Evolutionary conservation across 805 yeast genomes (phyloP).

Genomic region (Wickerhamiella azyma): DNA sequence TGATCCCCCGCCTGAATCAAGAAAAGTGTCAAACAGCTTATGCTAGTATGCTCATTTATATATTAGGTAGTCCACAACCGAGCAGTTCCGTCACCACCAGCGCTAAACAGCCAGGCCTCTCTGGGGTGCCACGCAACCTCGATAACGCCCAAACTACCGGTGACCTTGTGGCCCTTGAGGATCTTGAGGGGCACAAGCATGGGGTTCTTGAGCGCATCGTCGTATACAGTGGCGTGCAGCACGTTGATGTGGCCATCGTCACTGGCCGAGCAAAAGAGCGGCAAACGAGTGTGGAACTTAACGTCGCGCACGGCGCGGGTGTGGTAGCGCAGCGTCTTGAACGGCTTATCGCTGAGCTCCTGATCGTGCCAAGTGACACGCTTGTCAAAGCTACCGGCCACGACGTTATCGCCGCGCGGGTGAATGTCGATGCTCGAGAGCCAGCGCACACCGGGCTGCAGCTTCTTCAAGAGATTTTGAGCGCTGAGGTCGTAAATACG

Average conservation of each 20-base stretch:
- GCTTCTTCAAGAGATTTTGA: slow-evolving; percentile 69
- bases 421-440: slow-evolving; percentile 82
- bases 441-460: slow-evolving; percentile 95
- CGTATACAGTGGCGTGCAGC: slow-evolving; percentile 94
- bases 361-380: slow-evolving; percentile 95
- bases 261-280: slow-evolving; percentile 85
- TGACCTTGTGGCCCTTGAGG: slow-evolving; percentile 74
- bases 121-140: slow-evolving; percentile 90
- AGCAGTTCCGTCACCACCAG: slow-evolving; percentile 95
- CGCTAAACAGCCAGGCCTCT: slow-evolving; percentile 95
- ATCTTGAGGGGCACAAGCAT: slow-evolving; percentile 91
- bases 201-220: slow-evolving; percentile 90
- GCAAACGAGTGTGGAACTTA: slow-evolving; percentile 73
- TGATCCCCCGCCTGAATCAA: no score
- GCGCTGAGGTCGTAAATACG: slow-evolving; percentile 81
- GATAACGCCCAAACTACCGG: slow-evolving; percentile 72
- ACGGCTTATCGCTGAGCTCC: slow-evolving; percentile 78
- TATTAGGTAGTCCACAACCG: slow-evolving; percentile 82
- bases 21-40: no score
- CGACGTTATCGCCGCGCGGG: slow-evolving; percentile 88
- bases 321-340: slow-evolving; percentile 89
- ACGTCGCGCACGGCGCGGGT: slow-evolving; percentile 86
- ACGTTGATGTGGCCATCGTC: slow-evolving; percentile 91
- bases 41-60: no score
- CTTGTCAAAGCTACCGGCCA: slow-evolving; percentile 88